Conservation (phyloP, 2,329 filamentous ascomycete genomes). For the Xylaria sp. region DNA sequence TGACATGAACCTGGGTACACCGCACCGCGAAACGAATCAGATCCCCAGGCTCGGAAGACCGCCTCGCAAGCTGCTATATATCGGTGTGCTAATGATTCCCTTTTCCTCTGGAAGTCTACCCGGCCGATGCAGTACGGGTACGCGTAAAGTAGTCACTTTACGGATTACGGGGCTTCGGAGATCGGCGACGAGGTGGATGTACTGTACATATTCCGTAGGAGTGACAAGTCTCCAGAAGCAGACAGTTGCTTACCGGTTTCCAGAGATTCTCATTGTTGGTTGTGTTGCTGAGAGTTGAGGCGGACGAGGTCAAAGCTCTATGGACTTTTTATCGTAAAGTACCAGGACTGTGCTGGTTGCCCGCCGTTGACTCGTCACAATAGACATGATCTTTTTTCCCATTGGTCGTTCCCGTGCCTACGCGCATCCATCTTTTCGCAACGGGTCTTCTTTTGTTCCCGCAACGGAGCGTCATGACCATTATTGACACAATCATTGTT, state of each 20-base stretch:
- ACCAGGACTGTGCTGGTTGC: background rate
- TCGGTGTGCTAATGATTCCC: background rate
- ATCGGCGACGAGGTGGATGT: no score
- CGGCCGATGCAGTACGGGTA: no score
- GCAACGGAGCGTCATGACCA: no score
- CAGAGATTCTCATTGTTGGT: background rate
- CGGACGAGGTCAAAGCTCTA: background rate
- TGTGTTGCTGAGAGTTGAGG: background rate
- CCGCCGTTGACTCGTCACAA: background rate
- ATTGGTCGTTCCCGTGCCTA: background rate
- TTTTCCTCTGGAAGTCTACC: no score
- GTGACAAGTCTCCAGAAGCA: no score
- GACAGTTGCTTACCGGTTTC: background rate
- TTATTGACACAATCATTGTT: no score
- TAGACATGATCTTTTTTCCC: background rate
- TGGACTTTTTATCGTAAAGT: no score
- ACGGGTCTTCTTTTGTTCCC: no score
- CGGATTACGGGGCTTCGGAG: no score
- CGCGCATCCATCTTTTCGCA: background rate
- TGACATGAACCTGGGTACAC: background rate
- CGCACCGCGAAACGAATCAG: background rate
- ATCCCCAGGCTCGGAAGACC: background rate
- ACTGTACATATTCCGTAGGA: no score
- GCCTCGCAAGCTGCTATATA: background rate
- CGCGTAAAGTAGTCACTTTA: no score